phyloP scores from a whole-genome alignment of 2,329 filamentous ascomycete species.

The Coniochaeta ligniaria region DNA sequence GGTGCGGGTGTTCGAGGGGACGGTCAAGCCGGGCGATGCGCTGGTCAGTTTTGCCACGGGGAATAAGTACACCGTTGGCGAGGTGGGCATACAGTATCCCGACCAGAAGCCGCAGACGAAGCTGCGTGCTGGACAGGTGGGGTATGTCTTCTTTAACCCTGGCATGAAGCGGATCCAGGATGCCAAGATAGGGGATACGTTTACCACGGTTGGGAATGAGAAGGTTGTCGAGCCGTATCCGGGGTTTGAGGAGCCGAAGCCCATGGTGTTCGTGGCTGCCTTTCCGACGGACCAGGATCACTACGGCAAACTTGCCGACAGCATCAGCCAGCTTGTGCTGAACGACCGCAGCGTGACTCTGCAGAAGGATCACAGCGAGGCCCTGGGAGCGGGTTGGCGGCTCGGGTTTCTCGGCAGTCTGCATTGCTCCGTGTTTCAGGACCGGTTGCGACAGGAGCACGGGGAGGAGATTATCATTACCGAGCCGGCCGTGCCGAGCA shows the following conservation, averaged over 20 bases:
- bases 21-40: slow-evolving; percentile 73
- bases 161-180: slow-evolving; percentile 97
- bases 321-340: slow-evolving; percentile 85
- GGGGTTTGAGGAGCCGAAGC: slow-evolving; percentile 94
- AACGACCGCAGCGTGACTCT: slow-evolving; percentile 94
- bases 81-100: slow-evolving; percentile 96
- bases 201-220: slow-evolving; percentile 74
- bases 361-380: slow-evolving; percentile 90
- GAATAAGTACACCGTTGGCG: slow-evolving; percentile 84
- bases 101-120: slow-evolving; percentile 73
- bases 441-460: slow-evolving; percentile 88
- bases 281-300: slow-evolving; percentile 90
- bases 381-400: slow-evolving; percentile 87
- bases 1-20: slow-evolving; percentile 85
- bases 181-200: slow-evolving; percentile 93
- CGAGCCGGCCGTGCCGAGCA: slow-evolving; percentile 89
- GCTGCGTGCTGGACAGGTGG: slow-evolving; percentile 86
- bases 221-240: slow-evolving; percentile 71
- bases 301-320: slow-evolving; percentile 82
- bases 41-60: slow-evolving; percentile 85
- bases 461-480: slow-evolving; percentile 95
- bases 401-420: slow-evolving; percentile 93
- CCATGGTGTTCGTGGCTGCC: slow-evolving; percentile 97
- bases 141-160: slow-evolving; percentile 95
- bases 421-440: slow-evolving; percentile 98